phyloP scores from a whole-genome alignment of 768 basidiomycete species.

The Lactarius evosmus region DNA sequence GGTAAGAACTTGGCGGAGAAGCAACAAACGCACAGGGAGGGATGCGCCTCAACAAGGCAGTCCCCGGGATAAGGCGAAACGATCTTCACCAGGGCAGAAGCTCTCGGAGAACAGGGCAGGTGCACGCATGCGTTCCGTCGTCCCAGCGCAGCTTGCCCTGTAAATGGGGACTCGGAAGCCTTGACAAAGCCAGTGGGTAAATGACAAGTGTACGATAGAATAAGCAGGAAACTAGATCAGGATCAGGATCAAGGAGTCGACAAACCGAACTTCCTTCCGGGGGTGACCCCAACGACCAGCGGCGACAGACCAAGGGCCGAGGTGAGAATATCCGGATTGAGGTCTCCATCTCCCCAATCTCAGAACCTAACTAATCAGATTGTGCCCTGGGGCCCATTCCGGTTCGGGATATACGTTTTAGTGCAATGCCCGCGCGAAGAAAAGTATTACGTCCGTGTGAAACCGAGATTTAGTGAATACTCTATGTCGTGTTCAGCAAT shows the following conservation, averaged over 20 bases:
- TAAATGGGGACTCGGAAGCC: not conserved
- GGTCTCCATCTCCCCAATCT: not conserved
- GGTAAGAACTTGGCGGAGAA: not conserved
- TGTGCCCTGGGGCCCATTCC: slow-evolving; percentile 5
- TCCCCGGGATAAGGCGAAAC: slow-evolving; percentile 17
- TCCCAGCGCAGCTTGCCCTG: slow-evolving; percentile 13
- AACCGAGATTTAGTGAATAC: not conserved
- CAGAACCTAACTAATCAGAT: slow-evolving; percentile 1
- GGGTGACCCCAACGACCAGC: slow-evolving; percentile 1
- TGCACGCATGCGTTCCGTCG: not conserved
- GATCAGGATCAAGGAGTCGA: slow-evolving; percentile 7
- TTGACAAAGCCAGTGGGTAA: slow-evolving; percentile 11
- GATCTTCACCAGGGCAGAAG: slow-evolving; percentile 9
- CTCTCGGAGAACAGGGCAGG: slow-evolving; percentile 12
- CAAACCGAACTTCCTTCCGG: slow-evolving; percentile 5
- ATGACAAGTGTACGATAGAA: slow-evolving; percentile 4
- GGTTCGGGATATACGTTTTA: not conserved
- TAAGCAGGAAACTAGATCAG: slow-evolving; percentile 1
- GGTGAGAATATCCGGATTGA: slow-evolving; percentile 1
- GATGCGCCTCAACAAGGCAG: not conserved
- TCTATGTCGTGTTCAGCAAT: not conserved
- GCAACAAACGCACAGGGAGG: slow-evolving; percentile 2
- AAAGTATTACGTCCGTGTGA: slow-evolving; percentile 11
- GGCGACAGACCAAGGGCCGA: not conserved
- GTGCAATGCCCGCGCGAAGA: not conserved